Conservation (phyloP, 345 rosid genomes). For the Eutrema yunnanense region DNA sequence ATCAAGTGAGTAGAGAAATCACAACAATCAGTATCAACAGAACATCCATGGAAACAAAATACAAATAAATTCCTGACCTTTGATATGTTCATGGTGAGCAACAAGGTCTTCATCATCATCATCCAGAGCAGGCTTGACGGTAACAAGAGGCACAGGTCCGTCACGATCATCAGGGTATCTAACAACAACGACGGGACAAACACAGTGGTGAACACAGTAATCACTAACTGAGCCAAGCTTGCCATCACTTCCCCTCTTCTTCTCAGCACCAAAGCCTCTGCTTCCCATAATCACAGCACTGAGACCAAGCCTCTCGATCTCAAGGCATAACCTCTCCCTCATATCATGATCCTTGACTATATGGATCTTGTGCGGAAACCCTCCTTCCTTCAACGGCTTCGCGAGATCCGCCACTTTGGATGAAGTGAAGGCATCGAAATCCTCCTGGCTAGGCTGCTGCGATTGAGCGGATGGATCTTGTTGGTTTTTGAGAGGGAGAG, state of each 20-base stretch:
- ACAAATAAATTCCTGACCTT: constrained; percentile 13
- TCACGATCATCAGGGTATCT: constrained; percentile 41
- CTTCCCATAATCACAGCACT: constrained; percentile 87
- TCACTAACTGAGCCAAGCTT: constrained; percentile 82
- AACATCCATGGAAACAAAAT: background rate
- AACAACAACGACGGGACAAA: constrained; percentile 80
- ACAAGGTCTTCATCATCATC: constrained; percentile 17
- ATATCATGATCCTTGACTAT: constrained; percentile 83
- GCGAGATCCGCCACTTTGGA: constrained; percentile 58
- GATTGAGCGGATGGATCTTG: constrained; percentile 1
- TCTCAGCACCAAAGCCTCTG: constrained; percentile 70
- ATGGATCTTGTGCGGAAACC: constrained; percentile 64
- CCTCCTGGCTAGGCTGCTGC: constrained; percentile 47
- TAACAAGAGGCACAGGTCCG: constrained; percentile 27
- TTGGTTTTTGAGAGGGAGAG: constrained; percentile 34
- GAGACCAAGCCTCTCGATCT: constrained; percentile 80
- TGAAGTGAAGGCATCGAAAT: constrained; percentile 52
- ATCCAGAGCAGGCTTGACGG: constrained; percentile 15
- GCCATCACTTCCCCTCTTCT: constrained; percentile 41
- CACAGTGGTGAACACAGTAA: constrained; percentile 80
- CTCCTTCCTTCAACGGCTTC: constrained; percentile 61
- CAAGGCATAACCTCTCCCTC: constrained; percentile 87
- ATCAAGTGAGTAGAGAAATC: background rate
- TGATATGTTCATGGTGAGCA: constrained; percentile 32
- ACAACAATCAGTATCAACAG: background rate